Evolutionary conservation across 306 rosid genomes (phyloP).

Genomic region (Urtica urens): DNA sequence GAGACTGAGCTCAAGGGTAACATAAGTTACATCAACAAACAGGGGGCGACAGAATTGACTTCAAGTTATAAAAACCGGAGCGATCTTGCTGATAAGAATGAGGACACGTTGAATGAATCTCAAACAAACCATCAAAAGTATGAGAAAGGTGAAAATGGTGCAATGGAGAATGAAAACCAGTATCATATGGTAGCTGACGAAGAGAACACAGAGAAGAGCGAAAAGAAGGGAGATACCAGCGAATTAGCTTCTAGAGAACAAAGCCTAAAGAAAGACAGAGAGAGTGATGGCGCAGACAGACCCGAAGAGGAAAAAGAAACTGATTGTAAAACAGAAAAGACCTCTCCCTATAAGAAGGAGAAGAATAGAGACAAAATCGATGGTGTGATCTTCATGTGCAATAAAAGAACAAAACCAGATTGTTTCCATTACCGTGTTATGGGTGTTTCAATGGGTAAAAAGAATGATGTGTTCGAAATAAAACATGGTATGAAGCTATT

Average conservation of each 20-base stretch:
- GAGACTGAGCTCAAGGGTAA: slow-evolving; percentile 12
- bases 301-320: too few relatives aligned
- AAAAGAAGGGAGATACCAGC: too few relatives aligned
- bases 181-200: slow-evolving; percentile 12
- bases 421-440: slow-evolving; percentile 61
- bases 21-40: slow-evolving; percentile 17
- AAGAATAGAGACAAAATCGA: slow-evolving; percentile 48
- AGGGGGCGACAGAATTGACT: slow-evolving; percentile 14
- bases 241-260: slow-evolving; percentile 19
- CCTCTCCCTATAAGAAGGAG: too few relatives aligned
- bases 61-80: slow-evolving; percentile 15
- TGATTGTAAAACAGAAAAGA: too few relatives aligned
- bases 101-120: too few relatives aligned
- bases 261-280: slow-evolving; percentile 20
- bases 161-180: slow-evolving; percentile 19
- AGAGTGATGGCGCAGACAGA: slow-evolving; percentile 20
- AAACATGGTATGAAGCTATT: slow-evolving; percentile 72
- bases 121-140: too few relatives aligned
- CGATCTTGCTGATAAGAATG: neutral
- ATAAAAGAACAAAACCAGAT: slow-evolving; percentile 78
- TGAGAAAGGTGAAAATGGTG: neutral
- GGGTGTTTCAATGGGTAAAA: slow-evolving; percentile 64
- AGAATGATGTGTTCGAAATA: slow-evolving; percentile 43
- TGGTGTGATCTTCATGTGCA: slow-evolving; percentile 95
- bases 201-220: slow-evolving; percentile 23